Conservation (phyloP, 2,329 filamentous ascomycete genomes). For the Neonectria neomacrospora region DNA sequence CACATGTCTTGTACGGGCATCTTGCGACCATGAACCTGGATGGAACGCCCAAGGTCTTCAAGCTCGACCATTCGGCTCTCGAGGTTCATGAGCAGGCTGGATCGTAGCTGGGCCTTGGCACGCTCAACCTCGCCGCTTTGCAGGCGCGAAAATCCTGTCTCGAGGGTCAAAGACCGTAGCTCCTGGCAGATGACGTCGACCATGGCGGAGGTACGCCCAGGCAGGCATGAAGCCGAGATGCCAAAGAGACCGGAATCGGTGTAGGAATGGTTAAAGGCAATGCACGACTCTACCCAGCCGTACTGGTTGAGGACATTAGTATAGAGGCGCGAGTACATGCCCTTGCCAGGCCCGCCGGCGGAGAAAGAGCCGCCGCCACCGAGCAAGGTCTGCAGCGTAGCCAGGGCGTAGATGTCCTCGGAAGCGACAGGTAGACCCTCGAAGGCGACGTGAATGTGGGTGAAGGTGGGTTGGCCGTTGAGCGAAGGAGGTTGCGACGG, state of each 20-base stretch:
- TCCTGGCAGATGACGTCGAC: constrained; percentile 96
- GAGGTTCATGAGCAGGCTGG: constrained; percentile 93
- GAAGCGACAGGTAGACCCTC: constrained; percentile 92
- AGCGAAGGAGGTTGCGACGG: constrained; percentile 84
- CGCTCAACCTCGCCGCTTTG: constrained; percentile 83
- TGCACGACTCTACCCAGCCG: constrained; percentile 95
- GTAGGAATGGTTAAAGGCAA: constrained; percentile 98
- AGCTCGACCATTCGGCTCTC: constrained; percentile 97
- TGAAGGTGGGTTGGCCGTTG: constrained; percentile 77
- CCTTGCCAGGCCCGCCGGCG: constrained; percentile 95
- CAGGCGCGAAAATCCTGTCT: constrained; percentile 78
- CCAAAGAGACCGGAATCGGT: constrained; percentile 96
- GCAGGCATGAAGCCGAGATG: constrained; percentile 87
- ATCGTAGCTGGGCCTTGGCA: constrained; percentile 96
- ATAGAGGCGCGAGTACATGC: constrained; percentile 98
- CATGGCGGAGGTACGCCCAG: constrained; percentile 82
- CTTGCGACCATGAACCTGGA: constrained; percentile 96
- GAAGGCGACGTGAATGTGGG: constrained; percentile 95
- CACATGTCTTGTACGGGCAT: constrained; percentile 96
- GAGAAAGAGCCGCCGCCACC: constrained; percentile 97
- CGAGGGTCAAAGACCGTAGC: constrained; percentile 79
- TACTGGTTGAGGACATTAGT: constrained; percentile 98
- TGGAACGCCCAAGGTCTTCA: constrained; percentile 92
- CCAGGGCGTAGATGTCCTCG: constrained; percentile 94
- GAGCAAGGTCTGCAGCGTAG: constrained; percentile 93